Evolutionary conservation across 1,284 basidiomycete genomes (phyloP).

Genomic region (Cryptococcus hybrid): DNA sequence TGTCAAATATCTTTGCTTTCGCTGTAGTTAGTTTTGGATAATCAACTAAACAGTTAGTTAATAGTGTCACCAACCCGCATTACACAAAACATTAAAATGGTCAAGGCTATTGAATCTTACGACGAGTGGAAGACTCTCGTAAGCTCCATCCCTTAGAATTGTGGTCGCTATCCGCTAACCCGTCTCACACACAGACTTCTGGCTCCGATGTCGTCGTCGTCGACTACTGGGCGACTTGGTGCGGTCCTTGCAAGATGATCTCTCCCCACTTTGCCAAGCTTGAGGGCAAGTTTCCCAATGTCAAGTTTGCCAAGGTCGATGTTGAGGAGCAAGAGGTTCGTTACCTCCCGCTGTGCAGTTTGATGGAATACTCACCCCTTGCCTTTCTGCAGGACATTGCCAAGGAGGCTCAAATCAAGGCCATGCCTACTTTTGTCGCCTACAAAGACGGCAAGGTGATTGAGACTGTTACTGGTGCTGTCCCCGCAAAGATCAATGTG

Average conservation of each 20-base stretch:
- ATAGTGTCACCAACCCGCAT: too few species aligned
- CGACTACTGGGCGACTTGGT: slow-evolving; percentile 66
- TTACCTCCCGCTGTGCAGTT: not conserved
- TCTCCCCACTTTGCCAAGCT: slow-evolving; percentile 75
- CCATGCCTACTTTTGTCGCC: slow-evolving; percentile 75
- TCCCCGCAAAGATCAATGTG: slow-evolving; percentile 55
- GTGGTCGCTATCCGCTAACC: not conserved
- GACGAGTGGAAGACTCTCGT: slow-evolving; percentile 60
- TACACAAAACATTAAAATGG: slow-evolving; percentile 39
- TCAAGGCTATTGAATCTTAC: slow-evolving; percentile 56
- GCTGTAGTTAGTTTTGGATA: not conserved
- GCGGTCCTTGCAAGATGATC: slow-evolving; percentile 71
- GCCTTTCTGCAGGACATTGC: slow-evolving; percentile 51
- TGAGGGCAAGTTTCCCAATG: slow-evolving; percentile 52
- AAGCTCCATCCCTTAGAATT: slow-evolving; percentile 23
- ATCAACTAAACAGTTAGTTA: not conserved
- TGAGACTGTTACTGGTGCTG: slow-evolving; percentile 64
- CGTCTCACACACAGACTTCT: slow-evolving; percentile 4
- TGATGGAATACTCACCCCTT: not conserved
- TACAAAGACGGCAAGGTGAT: slow-evolving; percentile 68
- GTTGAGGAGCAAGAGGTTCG: slow-evolving; percentile 58
- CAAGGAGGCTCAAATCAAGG: slow-evolving; percentile 68
- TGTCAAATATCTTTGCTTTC: not conserved
- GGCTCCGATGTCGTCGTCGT: slow-evolving; percentile 56
- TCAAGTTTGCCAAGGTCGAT: slow-evolving; percentile 80